Evolutionary conservation across 164 flowering plant genomes (phyloP), one percentile per base, ranked within the genome.

Genomic region (Houttuynia cordata): DNA sequence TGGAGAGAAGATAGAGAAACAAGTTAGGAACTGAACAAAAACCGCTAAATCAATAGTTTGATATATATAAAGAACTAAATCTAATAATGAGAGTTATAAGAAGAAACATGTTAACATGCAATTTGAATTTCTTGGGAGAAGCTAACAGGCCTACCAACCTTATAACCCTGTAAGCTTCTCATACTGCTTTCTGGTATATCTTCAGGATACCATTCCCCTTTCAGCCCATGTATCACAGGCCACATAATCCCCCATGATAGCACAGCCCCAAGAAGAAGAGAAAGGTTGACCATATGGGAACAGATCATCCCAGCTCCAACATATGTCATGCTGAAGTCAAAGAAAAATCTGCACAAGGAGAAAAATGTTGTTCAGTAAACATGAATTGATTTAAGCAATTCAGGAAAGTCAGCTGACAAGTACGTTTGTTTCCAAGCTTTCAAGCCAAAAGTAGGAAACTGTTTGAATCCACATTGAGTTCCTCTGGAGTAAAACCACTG

Each of bases 211-310:
- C 98, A 91, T 14, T 78, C 65, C 53, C 96, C 96, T 74, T 91
- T 86, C 10, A 62, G 80, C 1, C 73, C 76, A 21, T 61, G 57
- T 10, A 90, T 86, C 24, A 93, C 67, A 12, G 98, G 97, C 98
- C 98, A 93, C 97, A 93, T 90, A 4, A 90, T 34, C 24, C 96
- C 98, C 90, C 91, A 90, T 23, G 97, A 93, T 15, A 93, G 71
- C 61, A 87, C 82, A 7, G 96, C 94, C 5, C 98, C 98, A 54
- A 87, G 60, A 63, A 92, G 91, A 75, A 87, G 61, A 22, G 97
- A 92, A 42, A 87, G 72, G 70, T 89, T 92, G 64, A 89, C 96
- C 20, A 89, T 71, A 67, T 92, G 94, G 23, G 98, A 76, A 70
- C 88, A 84, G 6, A 91, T 88, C 96, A 91, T 91, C 66, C 97